Evolutionary conservation across 495 filamentous ascomycete species (phyloP).

Genomic region (Hyaloscypha hepaticicola): DNA sequence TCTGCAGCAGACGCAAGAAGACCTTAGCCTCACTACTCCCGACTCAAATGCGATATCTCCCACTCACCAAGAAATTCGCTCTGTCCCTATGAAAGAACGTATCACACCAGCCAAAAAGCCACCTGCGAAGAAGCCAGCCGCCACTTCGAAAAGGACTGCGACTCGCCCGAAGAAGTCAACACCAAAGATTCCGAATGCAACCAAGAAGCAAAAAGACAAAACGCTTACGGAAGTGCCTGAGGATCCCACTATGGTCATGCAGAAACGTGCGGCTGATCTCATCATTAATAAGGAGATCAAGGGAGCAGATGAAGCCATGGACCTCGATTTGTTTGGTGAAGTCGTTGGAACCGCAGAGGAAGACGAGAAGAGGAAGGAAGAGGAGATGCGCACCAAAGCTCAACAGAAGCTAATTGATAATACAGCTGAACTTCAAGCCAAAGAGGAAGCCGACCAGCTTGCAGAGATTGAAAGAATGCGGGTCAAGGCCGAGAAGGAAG

Average conservation of each 20-base stretch:
- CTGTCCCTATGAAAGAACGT: slow-evolving; percentile 15
- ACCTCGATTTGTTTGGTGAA: slow-evolving; percentile 18
- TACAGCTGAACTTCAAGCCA: slow-evolving; percentile 2
- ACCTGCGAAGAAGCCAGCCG: not conserved
- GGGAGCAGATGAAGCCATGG: not conserved
- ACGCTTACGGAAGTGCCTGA: not conserved
- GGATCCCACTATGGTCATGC: not conserved
- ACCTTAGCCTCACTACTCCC: not conserved
- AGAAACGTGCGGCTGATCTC: slow-evolving; percentile 11
- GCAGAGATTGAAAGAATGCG: slow-evolving; percentile 21
- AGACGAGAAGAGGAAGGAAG: not conserved
- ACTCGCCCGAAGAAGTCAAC: not conserved
- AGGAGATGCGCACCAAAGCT: not conserved
- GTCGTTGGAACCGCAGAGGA: not conserved
- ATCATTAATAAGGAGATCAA: slow-evolving; percentile 14
- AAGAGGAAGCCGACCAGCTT: slow-evolving; percentile 13
- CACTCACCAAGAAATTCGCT: not conserved
- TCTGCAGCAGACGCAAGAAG: not conserved
- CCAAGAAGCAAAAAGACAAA: not conserved
- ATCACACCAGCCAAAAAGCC: slow-evolving; percentile 8
- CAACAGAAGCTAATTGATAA: not conserved
- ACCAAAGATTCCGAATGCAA: not conserved
- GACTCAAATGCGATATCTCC: not conserved
- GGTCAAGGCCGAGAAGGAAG: slow-evolving; percentile 16
- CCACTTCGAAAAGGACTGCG: not conserved